Percentiles rank a stretch among this genome's conserved stretches.
Evolutionary conservation across 2,329 filamentous ascomycete species (phyloP).

Genomic region (Periconia sp.): DNA sequence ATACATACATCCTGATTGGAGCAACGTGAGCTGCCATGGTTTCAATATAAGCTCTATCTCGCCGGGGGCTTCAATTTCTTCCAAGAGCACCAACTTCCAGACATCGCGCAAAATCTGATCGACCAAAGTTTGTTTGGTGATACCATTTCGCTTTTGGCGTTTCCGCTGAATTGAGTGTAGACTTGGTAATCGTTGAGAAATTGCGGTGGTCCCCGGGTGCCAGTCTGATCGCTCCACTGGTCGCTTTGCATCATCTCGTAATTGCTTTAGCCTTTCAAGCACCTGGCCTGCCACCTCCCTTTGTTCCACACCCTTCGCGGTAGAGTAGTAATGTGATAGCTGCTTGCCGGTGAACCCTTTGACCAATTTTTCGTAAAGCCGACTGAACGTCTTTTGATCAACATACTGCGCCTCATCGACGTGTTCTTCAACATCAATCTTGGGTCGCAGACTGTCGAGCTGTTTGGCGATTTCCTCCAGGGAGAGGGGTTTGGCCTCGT

Average conservation of each 20-base stretch:
- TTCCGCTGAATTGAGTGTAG: slow-evolving; percentile 11
- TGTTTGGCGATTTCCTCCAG: slow-evolving; percentile 35
- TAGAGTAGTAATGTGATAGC: slow-evolving; percentile 34
- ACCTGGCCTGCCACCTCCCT: slow-evolving; percentile 18
- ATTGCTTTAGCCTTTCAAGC: slow-evolving; percentile 15
- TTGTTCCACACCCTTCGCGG: slow-evolving; percentile 23
- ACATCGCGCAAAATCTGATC: slow-evolving; percentile 37
- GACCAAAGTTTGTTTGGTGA: slow-evolving; percentile 33
- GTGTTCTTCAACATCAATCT: slow-evolving; percentile 14
- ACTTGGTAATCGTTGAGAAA: slow-evolving; percentile 27
- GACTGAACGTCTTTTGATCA: slow-evolving; percentile 25
- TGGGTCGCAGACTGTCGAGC: slow-evolving; percentile 34
- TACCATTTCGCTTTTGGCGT: slow-evolving; percentile 7
- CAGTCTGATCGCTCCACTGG: slow-evolving; percentile 30
- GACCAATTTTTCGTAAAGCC: slow-evolving; percentile 23
- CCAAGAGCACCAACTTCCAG: slow-evolving; percentile 36
- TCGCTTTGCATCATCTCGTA: slow-evolving; percentile 15
- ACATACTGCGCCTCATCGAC: slow-evolving; percentile 32
- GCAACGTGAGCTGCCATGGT: slow-evolving; percentile 35
- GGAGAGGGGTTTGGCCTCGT: slow-evolving; percentile 21
- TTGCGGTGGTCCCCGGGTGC: slow-evolving; percentile 32
- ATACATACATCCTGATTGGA: slow-evolving; percentile 28
- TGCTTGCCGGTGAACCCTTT: slow-evolving; percentile 33
- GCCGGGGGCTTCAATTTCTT: slow-evolving; percentile 39
- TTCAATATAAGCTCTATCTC: slow-evolving; percentile 38